Conservation (phyloP, 2,329 filamentous ascomycete genomes). For the Monilinia aucupariae region DNA sequence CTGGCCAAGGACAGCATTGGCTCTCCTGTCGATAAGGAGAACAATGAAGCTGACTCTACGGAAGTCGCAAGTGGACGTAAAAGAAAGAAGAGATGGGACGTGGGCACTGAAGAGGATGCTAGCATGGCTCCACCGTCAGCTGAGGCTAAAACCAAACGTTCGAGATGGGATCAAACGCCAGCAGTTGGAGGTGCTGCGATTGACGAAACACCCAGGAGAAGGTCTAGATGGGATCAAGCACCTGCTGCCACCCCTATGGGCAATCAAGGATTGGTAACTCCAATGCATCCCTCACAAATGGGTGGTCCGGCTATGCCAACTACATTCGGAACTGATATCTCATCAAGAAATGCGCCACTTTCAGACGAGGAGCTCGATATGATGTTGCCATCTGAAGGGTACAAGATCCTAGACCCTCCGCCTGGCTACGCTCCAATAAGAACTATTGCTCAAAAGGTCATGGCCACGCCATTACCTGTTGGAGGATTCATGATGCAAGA, state of each 20-base stretch:
- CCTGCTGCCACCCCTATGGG: constrained; percentile 73
- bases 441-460: constrained; percentile 68
- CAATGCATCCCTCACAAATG: constrained; percentile 65
- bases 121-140: constrained; percentile 43
- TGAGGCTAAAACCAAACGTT: constrained; percentile 59
- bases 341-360: constrained; percentile 70
- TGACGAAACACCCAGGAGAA: constrained; percentile 62
- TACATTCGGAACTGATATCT: constrained; percentile 77
- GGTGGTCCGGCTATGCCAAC: constrained; percentile 46
- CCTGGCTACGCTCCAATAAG: constrained; percentile 85
- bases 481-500: constrained; percentile 97
- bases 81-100: constrained; percentile 95
- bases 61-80: constrained; percentile 62
- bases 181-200: constrained; percentile 47
- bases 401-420: constrained; percentile 84
- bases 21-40: constrained; percentile 58
- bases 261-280: constrained; percentile 68
- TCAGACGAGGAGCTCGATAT: constrained; percentile 92
- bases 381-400: constrained; percentile 86
- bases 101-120: constrained; percentile 54
- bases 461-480: constrained; percentile 67
- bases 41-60: constrained; percentile 62
- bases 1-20: constrained; percentile 57
- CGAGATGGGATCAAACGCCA: constrained; percentile 82
- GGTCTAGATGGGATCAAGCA: constrained; percentile 89